Evolutionary conservation across 495 filamentous ascomycete genomes (phyloP).

Genomic region (Rhizodiscina lignyota): DNA sequence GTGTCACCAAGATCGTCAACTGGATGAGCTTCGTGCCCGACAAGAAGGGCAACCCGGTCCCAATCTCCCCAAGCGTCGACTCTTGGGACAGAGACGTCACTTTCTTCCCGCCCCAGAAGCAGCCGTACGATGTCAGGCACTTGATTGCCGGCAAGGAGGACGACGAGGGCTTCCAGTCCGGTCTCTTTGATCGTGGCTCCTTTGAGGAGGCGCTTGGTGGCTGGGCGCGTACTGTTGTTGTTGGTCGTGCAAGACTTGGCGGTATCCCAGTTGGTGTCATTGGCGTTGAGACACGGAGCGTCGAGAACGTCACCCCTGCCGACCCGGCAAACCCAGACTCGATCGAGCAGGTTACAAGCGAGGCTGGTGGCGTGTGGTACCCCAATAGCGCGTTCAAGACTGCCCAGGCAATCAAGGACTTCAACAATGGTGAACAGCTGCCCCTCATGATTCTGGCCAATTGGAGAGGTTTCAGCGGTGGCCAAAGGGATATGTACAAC

Average conservation of each 20-base stretch:
- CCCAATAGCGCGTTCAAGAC: slow-evolving; percentile 99
- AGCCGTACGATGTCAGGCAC: slow-evolving; percentile 85
- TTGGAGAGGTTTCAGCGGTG: slow-evolving; percentile 99
- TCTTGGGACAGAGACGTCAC: slow-evolving; percentile 83
- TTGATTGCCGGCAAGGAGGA: slow-evolving; percentile 84
- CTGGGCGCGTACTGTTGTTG: slow-evolving; percentile 92
- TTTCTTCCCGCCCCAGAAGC: slow-evolving; percentile 72
- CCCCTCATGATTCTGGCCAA: slow-evolving; percentile 98
- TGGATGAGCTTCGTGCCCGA: slow-evolving; percentile 97
- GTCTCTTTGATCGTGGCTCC: slow-evolving; percentile 90
- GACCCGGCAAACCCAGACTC: slow-evolving; percentile 98
- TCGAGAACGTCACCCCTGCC: slow-evolving; percentile 95
- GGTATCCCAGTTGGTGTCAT: slow-evolving; percentile 99
- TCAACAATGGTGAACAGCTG: slow-evolving; percentile 97
- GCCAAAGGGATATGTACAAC: slow-evolving; percentile 99
- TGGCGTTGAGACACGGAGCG: slow-evolving; percentile 83
- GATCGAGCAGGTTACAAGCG: slow-evolving; percentile 78
- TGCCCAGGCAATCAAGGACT: slow-evolving; percentile 93
- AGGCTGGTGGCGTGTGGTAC: slow-evolving; percentile 98
- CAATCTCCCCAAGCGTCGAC: slow-evolving; percentile 71
- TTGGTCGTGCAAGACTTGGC: slow-evolving; percentile 89
- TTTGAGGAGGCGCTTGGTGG: slow-evolving; percentile 94
- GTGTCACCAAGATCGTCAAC: slow-evolving; percentile 92
- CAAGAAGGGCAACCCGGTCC: slow-evolving; percentile 75
- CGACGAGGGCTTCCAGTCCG: slow-evolving; percentile 70